These are phyloP conservation scores for Amanita rubescens DNA, from an alignment of 768 basidiomycete genomes.

Conservation along the genomic window DNA sequence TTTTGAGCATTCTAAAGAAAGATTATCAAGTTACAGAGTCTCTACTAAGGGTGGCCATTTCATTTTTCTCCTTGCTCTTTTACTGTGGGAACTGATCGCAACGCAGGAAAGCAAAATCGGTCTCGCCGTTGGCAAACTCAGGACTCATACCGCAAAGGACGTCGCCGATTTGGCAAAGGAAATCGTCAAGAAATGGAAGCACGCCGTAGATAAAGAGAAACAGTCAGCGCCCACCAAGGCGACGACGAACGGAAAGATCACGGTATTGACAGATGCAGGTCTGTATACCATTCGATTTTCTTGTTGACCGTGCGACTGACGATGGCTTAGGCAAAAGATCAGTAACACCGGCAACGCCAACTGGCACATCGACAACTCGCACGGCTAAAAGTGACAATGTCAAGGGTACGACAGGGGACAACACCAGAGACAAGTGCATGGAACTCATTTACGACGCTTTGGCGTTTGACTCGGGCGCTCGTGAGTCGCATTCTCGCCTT, in stretches of 20 bases:
- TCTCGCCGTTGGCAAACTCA: conserved; percentile 85
- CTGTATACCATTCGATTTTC: neutral
- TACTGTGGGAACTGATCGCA: conserved; percentile 15
- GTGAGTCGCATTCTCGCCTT: conserved; percentile 42
- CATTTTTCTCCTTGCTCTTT: conserved; percentile 22
- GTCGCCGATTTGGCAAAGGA: conserved; percentile 84
- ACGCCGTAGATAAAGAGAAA: conserved; percentile 70
- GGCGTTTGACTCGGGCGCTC: conserved; percentile 77
- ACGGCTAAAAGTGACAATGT: conserved; percentile 69
- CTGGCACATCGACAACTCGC: conserved; percentile 30
- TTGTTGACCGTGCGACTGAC: neutral
- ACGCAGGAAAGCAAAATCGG: conserved; percentile 85
- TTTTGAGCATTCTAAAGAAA: conserved; percentile 57
- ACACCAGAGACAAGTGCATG: conserved; percentile 78
- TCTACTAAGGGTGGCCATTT: conserved; percentile 60
- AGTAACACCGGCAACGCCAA: conserved; percentile 32
- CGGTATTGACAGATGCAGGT: conserved; percentile 8
- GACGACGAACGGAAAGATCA: conserved; percentile 27
- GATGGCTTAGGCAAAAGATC: conserved; percentile 21
- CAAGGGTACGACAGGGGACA: conserved; percentile 53
- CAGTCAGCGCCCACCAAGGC: conserved; percentile 13
- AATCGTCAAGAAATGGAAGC: conserved; percentile 89
- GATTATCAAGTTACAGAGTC: conserved; percentile 64
- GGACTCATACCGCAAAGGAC: conserved; percentile 61
- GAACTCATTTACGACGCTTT: conserved; percentile 91